Evolutionary conservation across 768 basidiomycete species (phyloP).

Genomic region (Neoboletus subvelutipes): DNA sequence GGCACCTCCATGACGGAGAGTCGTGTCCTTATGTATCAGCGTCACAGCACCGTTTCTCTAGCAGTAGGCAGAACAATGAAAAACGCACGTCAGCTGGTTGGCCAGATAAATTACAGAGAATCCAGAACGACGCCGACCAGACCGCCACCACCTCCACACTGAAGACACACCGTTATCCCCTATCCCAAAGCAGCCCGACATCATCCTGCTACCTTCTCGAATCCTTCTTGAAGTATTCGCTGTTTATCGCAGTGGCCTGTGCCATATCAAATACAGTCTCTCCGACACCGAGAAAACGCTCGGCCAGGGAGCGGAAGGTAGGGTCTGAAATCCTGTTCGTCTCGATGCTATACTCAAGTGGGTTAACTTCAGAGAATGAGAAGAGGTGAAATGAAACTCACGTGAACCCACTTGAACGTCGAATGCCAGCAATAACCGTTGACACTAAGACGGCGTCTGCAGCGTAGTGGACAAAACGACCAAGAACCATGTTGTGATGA

Average conservation of each 20-base stretch:
- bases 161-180: conserved; percentile 7
- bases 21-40: conserved; percentile 10
- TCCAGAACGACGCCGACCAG: conserved; percentile 20
- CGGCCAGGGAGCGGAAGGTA: conserved; percentile 71
- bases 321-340: conserved; percentile 72
- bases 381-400: conserved; percentile 44
- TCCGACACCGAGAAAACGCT: conserved; percentile 82
- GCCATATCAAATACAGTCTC: conserved; percentile 87
- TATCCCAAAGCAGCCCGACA: not conserved
- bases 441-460: conserved; percentile 84
- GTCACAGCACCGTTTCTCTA: conserved; percentile 9
- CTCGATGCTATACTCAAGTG: conserved; percentile 51
- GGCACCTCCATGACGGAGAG: conserved; percentile 6
- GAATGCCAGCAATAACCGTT: conserved; percentile 87
- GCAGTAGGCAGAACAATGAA: conserved; percentile 16
- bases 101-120: conserved; percentile 28
- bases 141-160: conserved; percentile 7
- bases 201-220: conserved; percentile 31
- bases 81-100: conserved; percentile 25
- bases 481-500: conserved; percentile 49
- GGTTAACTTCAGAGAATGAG: not conserved
- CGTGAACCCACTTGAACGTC: conserved; percentile 87
- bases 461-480: conserved; percentile 78
- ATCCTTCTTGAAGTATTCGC: conserved; percentile 72
- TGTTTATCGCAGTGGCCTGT: conserved; percentile 84